phyloP scores from a whole-genome alignment of 2,329 filamentous ascomycete species.

The Epichloe typhina region DNA sequence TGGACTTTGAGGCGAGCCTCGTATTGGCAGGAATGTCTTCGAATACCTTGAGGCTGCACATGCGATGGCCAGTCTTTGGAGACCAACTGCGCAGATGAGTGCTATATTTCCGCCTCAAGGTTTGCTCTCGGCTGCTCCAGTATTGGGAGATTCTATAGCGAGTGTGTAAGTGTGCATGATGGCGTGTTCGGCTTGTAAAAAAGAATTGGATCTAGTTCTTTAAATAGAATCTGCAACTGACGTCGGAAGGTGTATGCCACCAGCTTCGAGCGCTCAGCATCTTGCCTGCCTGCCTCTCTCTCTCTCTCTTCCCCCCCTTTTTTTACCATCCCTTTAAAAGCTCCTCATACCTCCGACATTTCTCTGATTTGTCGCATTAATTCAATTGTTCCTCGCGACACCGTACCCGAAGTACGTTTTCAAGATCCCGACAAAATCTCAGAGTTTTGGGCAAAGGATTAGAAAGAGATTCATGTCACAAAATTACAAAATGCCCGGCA shows the following conservation, averaged over 20 bases:
- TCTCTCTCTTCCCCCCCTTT: rapidly evolving
- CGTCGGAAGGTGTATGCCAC: not conserved
- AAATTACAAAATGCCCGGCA: not conserved
- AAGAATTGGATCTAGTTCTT: not conserved
- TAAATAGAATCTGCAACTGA: not conserved
- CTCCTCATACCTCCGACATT: not conserved
- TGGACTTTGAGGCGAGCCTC: not conserved
- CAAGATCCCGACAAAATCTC: too few relatives aligned
- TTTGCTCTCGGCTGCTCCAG: not conserved
- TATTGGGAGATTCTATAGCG: not conserved
- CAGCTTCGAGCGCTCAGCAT: not conserved
- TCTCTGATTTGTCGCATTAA: too few relatives aligned
- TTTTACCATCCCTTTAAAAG: too few relatives aligned
- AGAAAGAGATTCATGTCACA: too few relatives aligned
- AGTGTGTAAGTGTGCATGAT: not conserved
- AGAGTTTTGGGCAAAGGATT: too few relatives aligned
- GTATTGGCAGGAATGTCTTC: not conserved
- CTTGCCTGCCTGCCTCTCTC: not conserved
- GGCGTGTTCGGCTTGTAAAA: not conserved
- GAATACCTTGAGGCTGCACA: not conserved
- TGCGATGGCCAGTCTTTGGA: not conserved
- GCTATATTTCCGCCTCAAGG: not conserved
- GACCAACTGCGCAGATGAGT: not conserved
- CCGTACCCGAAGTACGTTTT: too few relatives aligned
- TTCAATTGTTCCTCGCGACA: too few relatives aligned